Conservation (phyloP, 2,329 filamentous ascomycete genomes). For the Botrytis tulipae region DNA sequence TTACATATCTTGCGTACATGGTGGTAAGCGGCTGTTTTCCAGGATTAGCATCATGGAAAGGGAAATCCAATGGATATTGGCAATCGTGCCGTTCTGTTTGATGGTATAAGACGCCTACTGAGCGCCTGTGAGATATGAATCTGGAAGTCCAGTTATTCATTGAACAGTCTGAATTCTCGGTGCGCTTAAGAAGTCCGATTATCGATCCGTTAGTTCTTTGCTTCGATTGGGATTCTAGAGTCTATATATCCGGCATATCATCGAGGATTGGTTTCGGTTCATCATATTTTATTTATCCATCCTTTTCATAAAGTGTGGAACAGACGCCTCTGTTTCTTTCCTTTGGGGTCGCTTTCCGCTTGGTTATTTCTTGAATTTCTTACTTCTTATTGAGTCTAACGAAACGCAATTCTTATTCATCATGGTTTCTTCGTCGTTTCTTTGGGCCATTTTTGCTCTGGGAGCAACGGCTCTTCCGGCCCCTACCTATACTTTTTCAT, state of each 20-base stretch:
- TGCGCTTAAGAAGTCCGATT: slow-evolving; percentile 16
- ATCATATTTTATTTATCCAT: neutral
- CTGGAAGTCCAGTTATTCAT: slow-evolving; percentile 12
- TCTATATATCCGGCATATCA: slow-evolving; percentile 16
- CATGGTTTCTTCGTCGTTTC: slow-evolving; percentile 19
- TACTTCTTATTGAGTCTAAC: neutral
- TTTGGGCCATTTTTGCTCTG: slow-evolving; percentile 48
- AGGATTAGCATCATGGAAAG: slow-evolving; percentile 18
- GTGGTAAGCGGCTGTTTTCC: slow-evolving; percentile 21
- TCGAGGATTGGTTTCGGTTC: neutral
- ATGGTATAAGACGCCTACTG: slow-evolving; percentile 18
- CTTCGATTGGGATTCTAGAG: slow-evolving; percentile 3
- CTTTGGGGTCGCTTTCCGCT: neutral
- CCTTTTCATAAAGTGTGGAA: slow-evolving; percentile 11
- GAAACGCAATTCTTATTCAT: neutral
- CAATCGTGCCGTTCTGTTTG: slow-evolving; percentile 12
- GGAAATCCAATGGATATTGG: neutral
- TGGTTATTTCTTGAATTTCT: slow-evolving; percentile 1
- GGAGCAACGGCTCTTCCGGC: slow-evolving; percentile 45
- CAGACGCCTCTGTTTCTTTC: neutral
- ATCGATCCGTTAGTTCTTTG: slow-evolving; percentile 7
- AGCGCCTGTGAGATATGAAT: slow-evolving; percentile 15
- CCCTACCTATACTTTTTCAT: slow-evolving; percentile 31
- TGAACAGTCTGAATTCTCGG: slow-evolving; percentile 6
- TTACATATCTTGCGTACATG: neutral